These are phyloP conservation scores for Chalciporus sphaerocephalus DNA, from an alignment of 768 basidiomycete species.

Conservation along the genomic window DNA sequence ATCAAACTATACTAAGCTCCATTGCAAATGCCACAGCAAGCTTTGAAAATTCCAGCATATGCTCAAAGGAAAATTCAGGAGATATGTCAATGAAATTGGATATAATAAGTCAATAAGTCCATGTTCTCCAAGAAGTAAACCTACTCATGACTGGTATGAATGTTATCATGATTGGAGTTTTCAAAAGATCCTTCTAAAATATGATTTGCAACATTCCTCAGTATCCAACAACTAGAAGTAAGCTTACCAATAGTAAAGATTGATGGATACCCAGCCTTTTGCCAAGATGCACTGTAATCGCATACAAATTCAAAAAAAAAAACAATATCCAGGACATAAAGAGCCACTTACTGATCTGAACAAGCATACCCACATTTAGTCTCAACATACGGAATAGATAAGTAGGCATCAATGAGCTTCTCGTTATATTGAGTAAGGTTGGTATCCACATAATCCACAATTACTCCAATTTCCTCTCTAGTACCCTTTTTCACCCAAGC, in stretches of 20 bases:
- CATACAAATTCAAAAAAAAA: constrained; percentile 8
- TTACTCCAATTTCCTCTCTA: constrained; percentile 74
- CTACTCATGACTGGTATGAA: constrained; percentile 79
- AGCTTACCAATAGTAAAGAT: constrained; percentile 67
- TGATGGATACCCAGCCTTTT: constrained; percentile 79
- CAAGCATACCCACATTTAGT: constrained; percentile 94
- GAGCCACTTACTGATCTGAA: constrained; percentile 74
- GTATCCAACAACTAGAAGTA: background rate
- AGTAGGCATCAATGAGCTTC: constrained; percentile 66
- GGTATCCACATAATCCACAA: constrained; percentile 76
- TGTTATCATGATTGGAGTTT: constrained; percentile 70
- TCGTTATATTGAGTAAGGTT: constrained; percentile 82
- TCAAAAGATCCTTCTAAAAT: constrained; percentile 60
- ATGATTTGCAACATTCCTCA: background rate
- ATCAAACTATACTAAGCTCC: constrained; percentile 55
- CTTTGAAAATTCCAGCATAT: constrained; percentile 89
- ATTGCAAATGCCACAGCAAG: constrained; percentile 75
- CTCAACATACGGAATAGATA: constrained; percentile 76
- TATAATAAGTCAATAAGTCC: constrained; percentile 25
- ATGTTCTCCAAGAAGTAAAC: constrained; percentile 40
- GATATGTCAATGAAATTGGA: constrained; percentile 78
- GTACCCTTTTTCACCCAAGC: constrained; percentile 89
- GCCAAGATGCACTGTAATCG: constrained; percentile 69
- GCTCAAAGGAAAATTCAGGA: constrained; percentile 82
- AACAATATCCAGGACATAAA: constrained; percentile 21